These are phyloP conservation scores for Lasiosphaeria hispida DNA, from an alignment of 495 filamentous ascomycete species.

Conservation along the genomic window DNA sequence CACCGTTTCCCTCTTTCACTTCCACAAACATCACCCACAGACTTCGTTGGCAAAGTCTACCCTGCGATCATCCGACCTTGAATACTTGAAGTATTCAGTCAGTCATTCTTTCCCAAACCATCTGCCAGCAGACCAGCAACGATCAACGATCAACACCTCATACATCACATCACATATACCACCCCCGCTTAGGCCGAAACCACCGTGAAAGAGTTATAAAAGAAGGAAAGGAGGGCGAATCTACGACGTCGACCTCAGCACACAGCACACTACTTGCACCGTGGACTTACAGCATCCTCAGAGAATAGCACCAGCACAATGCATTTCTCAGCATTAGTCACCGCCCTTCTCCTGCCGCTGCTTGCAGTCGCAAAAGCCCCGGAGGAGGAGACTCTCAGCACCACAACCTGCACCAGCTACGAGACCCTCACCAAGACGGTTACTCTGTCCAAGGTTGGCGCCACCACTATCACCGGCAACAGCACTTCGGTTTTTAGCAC, in stretches of 20 bases:
- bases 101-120: conserved; percentile 34
- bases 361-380: conserved; percentile 32
- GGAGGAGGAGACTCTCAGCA: conserved; percentile 24
- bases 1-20: conserved; percentile 16
- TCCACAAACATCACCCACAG: conserved; percentile 26
- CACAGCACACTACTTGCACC: background rate
- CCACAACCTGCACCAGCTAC: conserved; percentile 48
- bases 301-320: conserved; percentile 24
- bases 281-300: conserved; percentile 12
- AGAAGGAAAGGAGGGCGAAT: background rate
- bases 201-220: conserved; percentile 1
- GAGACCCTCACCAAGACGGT: conserved; percentile 53
- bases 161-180: conserved; percentile 1
- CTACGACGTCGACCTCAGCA: background rate
- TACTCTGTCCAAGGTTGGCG: conserved; percentile 40
- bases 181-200: background rate
- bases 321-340: conserved; percentile 29
- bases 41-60: conserved; percentile 60
- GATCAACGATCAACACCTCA: conserved; percentile 8
- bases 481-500: conserved; percentile 23
- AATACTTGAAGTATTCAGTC: conserved; percentile 45
- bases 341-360: conserved; percentile 46
- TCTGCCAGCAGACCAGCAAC: conserved; percentile 1
- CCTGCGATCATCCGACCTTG: conserved; percentile 27
- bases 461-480: conserved; percentile 23